Conservation (phyloP, 2,329 filamentous ascomycete genomes). For the Ceratocystis albifundus region DNA sequence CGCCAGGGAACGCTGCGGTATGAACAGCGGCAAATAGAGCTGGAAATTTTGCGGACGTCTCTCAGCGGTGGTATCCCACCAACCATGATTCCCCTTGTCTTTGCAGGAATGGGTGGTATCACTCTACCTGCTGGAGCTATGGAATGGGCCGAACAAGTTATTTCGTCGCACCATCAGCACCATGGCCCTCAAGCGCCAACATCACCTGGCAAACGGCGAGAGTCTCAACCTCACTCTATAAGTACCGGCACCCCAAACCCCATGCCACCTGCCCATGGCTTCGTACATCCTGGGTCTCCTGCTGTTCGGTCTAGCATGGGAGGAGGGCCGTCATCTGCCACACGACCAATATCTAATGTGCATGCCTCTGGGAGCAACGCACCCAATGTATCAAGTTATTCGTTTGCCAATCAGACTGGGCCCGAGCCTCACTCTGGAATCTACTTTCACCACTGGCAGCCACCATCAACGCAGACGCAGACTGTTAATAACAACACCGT, state of each 20-base stretch:
- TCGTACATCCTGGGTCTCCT: slow-evolving; percentile 18
- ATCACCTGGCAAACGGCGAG: slow-evolving; percentile 19
- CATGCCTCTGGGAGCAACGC: slow-evolving; percentile 20
- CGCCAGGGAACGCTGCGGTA: slow-evolving; percentile 53
- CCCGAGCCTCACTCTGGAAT: slow-evolving; percentile 50
- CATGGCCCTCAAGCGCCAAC: slow-evolving; percentile 28
- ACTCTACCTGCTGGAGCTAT: slow-evolving; percentile 48
- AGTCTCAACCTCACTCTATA: slow-evolving; percentile 32
- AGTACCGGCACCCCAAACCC: slow-evolving; percentile 32
- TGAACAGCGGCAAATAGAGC: slow-evolving; percentile 61
- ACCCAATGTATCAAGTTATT: slow-evolving; percentile 15
- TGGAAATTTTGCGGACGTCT: slow-evolving; percentile 59
- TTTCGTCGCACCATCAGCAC: slow-evolving; percentile 32
- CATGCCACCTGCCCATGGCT: slow-evolving; percentile 11
- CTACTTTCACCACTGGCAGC: slow-evolving; percentile 90
- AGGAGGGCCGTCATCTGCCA: slow-evolving; percentile 22
- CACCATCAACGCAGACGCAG: slow-evolving; percentile 44
- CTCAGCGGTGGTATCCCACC: slow-evolving; percentile 60
- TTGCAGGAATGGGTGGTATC: slow-evolving; percentile 58
- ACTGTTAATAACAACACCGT: slow-evolving; percentile 26
- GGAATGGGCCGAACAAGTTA: slow-evolving; percentile 58
- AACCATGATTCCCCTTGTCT: slow-evolving; percentile 62
- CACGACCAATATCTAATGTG: slow-evolving; percentile 32
- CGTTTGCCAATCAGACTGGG: slow-evolving; percentile 43
- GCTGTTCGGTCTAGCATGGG: slow-evolving; percentile 14